Conservation (phyloP, 495 filamentous ascomycete genomes). For the Penicillium egyptiacum region DNA sequence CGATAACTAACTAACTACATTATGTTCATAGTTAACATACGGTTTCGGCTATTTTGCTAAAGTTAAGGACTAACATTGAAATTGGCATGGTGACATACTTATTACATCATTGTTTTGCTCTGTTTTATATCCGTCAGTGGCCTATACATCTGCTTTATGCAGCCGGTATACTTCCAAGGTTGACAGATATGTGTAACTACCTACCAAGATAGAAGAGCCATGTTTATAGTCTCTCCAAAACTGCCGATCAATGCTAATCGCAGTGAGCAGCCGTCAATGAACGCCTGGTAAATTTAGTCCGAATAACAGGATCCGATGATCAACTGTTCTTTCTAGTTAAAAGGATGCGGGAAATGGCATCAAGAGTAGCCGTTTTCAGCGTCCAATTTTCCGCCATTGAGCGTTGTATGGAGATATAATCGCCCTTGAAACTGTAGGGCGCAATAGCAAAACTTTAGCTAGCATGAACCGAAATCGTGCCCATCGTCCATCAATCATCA, state of each 20-base stretch:
- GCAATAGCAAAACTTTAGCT: neutral
- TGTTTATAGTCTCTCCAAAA: neutral
- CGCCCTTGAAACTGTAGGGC: neutral
- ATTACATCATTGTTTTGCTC: too few relatives aligned
- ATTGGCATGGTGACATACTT: too few relatives aligned
- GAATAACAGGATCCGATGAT: neutral
- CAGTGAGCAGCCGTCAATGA: neutral
- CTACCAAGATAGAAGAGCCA: neutral
- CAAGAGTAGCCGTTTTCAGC: neutral
- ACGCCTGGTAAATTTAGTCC: neutral
- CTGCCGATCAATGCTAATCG: neutral
- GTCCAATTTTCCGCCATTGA: neutral
- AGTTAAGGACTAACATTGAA: too few relatives aligned
- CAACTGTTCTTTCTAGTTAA: neutral
- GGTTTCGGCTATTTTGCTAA: too few relatives aligned
- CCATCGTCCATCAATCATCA: neutral
- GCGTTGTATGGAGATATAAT: neutral
- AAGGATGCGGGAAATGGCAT: neutral
- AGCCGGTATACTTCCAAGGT: neutral
- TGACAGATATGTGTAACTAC: neutral
- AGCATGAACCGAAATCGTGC: neutral
- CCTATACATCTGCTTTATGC: neutral
- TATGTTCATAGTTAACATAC: too few relatives aligned
- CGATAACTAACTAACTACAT: too few relatives aligned
- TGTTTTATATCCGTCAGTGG: neutral